These are phyloP conservation scores for Pelargonium fulgidum DNA, from an alignment of 441 rosid species.

Conservation along the genomic window DNA sequence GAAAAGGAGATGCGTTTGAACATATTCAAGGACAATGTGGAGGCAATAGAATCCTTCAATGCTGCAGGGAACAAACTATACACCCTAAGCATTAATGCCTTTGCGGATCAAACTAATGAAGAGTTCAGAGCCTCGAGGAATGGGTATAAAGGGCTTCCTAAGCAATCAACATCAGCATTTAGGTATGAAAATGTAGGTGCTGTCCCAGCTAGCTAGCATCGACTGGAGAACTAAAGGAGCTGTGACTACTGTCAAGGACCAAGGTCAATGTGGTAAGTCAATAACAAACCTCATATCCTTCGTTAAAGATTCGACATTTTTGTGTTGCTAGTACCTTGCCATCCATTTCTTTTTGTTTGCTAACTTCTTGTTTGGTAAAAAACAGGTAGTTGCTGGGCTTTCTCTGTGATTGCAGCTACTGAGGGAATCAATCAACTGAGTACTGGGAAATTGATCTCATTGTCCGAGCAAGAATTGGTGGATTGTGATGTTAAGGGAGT, in stretches of 20 bases:
- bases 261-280: constrained; percentile 23
- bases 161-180: not conserved
- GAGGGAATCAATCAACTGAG: constrained; percentile 26
- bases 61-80: no score
- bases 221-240: constrained; percentile 22
- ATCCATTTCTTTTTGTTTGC: no score
- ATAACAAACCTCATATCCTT: not conserved
- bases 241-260: constrained; percentile 26
- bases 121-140: constrained; percentile 9
- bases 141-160: constrained; percentile 7
- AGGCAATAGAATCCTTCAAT: no score
- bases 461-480: constrained; percentile 32
- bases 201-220: not conserved
- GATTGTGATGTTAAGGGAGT: constrained; percentile 21
- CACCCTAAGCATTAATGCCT: no score
- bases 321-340: no score
- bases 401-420: constrained; percentile 35
- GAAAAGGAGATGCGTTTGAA: no score
- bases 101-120: constrained; percentile 11
- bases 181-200: constrained; percentile 7
- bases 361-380: no score
- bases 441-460: constrained; percentile 21
- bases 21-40: no score
- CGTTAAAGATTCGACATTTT: no score
- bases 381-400: constrained; percentile 44